These are phyloP conservation scores for Rhodotorula sphaerocarpa DNA, from an alignment of 768 basidiomycete genomes.

Conservation along the genomic window DNA sequence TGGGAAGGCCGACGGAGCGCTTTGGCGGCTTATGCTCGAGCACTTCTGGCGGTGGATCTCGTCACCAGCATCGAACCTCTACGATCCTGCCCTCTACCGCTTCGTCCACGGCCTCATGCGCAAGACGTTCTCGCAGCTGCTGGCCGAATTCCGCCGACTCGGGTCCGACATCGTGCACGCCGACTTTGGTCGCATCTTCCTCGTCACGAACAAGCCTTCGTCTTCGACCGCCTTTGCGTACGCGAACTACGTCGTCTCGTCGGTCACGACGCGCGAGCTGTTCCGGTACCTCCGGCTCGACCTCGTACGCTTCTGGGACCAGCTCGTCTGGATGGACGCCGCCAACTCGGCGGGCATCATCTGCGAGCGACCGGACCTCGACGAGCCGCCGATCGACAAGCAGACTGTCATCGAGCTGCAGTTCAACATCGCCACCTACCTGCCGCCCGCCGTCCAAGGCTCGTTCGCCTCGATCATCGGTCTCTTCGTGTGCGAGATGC, in stretches of 20 bases:
- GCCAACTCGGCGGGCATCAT: constrained; percentile 84
- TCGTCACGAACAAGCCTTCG: constrained; percentile 83
- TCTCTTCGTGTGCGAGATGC: constrained; percentile 77
- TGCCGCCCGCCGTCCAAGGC: constrained; percentile 70
- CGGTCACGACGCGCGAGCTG: constrained; percentile 85
- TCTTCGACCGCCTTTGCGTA: constrained; percentile 92
- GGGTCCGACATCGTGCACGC: constrained; percentile 90
- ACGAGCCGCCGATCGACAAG: constrained; percentile 56
- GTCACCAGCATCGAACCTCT: constrained; percentile 72
- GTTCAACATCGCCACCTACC: constrained; percentile 87
- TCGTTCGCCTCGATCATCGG: constrained; percentile 67
- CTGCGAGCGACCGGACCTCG: constrained; percentile 57
- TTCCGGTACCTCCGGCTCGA: constrained; percentile 87
- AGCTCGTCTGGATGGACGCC: constrained; percentile 87
- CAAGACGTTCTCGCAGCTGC: constrained; percentile 91
- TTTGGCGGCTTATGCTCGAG: constrained; percentile 52
- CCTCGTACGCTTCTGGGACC: constrained; percentile 84
- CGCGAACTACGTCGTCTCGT: constrained; percentile 86
- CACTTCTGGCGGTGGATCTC: constrained; percentile 98
- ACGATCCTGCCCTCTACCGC: constrained; percentile 83
- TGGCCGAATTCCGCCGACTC: constrained; percentile 90
- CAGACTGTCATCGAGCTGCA: constrained; percentile 64
- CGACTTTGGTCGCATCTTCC: constrained; percentile 79
- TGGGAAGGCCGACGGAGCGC: constrained; percentile 49
- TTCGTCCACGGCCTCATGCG: constrained; percentile 95